Evolutionary conservation across 192 early-diverging fungal species (phyloP).

Genomic region (Lobosporangium transversale): DNA sequence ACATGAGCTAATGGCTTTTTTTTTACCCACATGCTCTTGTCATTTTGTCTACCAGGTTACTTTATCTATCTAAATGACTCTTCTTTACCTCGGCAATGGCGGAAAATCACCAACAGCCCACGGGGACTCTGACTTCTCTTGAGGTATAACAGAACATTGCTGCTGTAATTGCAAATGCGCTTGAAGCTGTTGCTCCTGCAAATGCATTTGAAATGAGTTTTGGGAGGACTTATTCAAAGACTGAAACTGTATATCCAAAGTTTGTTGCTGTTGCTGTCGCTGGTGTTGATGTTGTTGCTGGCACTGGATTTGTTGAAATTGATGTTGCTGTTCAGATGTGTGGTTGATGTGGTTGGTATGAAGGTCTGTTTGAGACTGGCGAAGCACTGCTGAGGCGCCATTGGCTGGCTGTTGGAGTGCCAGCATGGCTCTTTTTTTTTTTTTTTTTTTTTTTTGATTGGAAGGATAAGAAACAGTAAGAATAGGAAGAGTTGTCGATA

Average conservation of each 20-base stretch:
- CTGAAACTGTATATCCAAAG: constrained; percentile 40
- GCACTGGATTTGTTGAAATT: constrained; percentile 1
- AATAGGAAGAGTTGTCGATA: not conserved
- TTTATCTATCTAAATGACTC: no score
- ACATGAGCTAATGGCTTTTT: no score
- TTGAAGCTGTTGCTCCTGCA: constrained; percentile 40
- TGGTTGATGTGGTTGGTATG: not conserved
- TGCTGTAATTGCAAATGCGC: constrained; percentile 26
- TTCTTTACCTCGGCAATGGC: constrained; percentile 39
- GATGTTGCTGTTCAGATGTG: constrained; percentile 9
- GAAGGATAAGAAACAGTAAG: not conserved
- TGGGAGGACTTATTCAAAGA: constrained; percentile 25
- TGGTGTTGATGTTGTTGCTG: constrained; percentile 1
- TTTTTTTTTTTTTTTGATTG: no score
- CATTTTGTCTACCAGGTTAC: no score
- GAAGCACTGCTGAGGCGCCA: constrained; percentile 15
- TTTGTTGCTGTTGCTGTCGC: constrained; percentile 12
- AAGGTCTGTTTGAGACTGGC: constrained; percentile 16
- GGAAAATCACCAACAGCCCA: constrained; percentile 37
- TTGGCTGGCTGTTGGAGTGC: constrained; percentile 42
- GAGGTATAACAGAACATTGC: constrained; percentile 2
- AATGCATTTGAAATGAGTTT: constrained; percentile 26
- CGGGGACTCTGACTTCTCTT: constrained; percentile 22
- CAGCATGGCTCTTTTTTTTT: constrained; percentile 24
- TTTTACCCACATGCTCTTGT: not conserved